These are phyloP conservation scores for Furcasterigmium sp. DNA, from an alignment of 2,329 filamentous ascomycete genomes.

Conservation along the genomic window DNA sequence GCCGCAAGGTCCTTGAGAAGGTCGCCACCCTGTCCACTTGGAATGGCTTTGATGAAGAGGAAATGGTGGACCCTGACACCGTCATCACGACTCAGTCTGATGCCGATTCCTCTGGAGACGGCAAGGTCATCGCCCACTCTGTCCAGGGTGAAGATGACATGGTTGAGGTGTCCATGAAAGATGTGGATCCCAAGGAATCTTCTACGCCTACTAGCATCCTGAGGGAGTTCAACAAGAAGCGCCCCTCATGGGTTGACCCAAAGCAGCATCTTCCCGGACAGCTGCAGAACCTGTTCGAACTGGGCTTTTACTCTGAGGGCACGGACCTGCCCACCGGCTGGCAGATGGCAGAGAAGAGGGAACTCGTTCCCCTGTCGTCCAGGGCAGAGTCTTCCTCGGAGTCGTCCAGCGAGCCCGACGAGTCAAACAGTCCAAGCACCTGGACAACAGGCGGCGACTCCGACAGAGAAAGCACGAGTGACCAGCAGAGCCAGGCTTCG, in stretches of 20 bases:
- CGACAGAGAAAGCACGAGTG: constrained; percentile 48
- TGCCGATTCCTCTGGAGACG: constrained; percentile 61
- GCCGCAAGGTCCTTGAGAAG: constrained; percentile 73
- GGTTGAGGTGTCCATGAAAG: constrained; percentile 76
- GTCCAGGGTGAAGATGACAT: constrained; percentile 86
- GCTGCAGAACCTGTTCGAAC: constrained; percentile 69
- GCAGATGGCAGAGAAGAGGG: constrained; percentile 52
- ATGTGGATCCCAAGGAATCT: constrained; percentile 11
- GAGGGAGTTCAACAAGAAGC: constrained; percentile 41
- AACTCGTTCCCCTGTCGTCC: constrained; percentile 46
- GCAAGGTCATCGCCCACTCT: constrained; percentile 70
- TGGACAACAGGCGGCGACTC: constrained; percentile 40
- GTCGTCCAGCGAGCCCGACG: constrained; percentile 35
- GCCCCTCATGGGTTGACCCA: constrained; percentile 49
- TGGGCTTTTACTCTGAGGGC: constrained; percentile 59
- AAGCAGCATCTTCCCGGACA: constrained; percentile 54
- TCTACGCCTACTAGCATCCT: constrained; percentile 20
- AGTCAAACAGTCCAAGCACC: constrained; percentile 39
- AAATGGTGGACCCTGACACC: constrained; percentile 61
- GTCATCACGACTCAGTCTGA: constrained; percentile 60
- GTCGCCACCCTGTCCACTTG: constrained; percentile 72
- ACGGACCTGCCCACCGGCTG: constrained; percentile 66
- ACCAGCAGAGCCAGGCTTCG: constrained; percentile 31
- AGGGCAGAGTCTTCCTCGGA: constrained; percentile 32
- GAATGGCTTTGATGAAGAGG: constrained; percentile 40